Evolutionary conservation across 208 protist genomes (phyloP).

Genomic region (Wallacemonas sp.): DNA sequence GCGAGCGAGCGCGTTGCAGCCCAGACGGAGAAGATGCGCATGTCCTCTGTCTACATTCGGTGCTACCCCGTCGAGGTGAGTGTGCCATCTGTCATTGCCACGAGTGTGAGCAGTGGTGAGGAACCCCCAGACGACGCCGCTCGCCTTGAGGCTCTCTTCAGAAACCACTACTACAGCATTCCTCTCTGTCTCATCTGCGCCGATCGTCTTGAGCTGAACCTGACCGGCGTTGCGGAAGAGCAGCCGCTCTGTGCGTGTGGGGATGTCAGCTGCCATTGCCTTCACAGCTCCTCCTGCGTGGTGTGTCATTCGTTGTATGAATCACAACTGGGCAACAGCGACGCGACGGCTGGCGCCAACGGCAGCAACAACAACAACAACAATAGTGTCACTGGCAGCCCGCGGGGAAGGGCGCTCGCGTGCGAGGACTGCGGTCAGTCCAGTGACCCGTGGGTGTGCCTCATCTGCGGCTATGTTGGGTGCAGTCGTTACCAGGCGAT

Average conservation of each 20-base stretch:
- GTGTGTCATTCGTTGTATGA: slow-evolving; percentile 55
- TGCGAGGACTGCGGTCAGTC: slow-evolving; percentile 70
- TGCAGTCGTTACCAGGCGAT: slow-evolving; percentile 91
- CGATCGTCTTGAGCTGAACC: slow-evolving; percentile 69
- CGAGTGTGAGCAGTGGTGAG: neutral
- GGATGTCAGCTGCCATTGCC: slow-evolving; percentile 41
- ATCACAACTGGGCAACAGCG: slow-evolving; percentile 22
- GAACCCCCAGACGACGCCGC: neutral
- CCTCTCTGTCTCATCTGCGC: slow-evolving; percentile 78
- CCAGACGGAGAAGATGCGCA: slow-evolving; percentile 34
- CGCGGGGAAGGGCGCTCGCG: slow-evolving; percentile 20
- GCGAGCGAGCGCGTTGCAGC: slow-evolving; percentile 32
- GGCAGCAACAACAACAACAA: slow-evolving; percentile 6
- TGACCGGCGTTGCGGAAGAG: slow-evolving; percentile 54
- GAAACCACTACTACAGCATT: slow-evolving; percentile 67
- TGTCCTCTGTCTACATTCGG: slow-evolving; percentile 41
- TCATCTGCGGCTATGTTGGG: slow-evolving; percentile 92
- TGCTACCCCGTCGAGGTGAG: slow-evolving; percentile 31
- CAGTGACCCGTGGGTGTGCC: slow-evolving; percentile 89
- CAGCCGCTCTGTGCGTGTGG: slow-evolving; percentile 48
- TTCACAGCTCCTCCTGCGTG: slow-evolving; percentile 52
- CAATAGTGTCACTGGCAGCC: slow-evolving; percentile 14
- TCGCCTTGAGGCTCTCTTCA: slow-evolving; percentile 4
- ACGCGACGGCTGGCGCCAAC: slow-evolving; percentile 16
- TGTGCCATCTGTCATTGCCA: neutral